These are phyloP conservation scores for Ogataea parapolymorpha DNA, from an alignment of 805 yeast genomes.

Conservation along the genomic window DNA sequence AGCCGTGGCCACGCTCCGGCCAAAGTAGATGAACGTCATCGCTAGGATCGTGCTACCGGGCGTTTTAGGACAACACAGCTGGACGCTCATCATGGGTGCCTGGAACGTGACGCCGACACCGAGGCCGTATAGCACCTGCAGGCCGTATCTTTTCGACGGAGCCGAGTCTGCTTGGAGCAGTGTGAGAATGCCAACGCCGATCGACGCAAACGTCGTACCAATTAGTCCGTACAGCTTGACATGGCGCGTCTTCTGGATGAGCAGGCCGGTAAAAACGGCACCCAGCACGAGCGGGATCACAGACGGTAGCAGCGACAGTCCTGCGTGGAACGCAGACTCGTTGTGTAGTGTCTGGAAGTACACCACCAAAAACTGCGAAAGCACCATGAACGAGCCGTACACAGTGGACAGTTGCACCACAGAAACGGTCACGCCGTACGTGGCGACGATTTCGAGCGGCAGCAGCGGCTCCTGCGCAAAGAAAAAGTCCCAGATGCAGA, in stretches of 20 bases:
- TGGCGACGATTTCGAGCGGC: conserved; percentile 35
- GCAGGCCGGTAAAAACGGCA: conserved; percentile 37
- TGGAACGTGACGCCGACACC: conserved; percentile 46
- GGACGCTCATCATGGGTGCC: conserved; percentile 40
- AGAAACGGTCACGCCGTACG: conserved; percentile 37
- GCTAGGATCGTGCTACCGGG: conserved; percentile 49
- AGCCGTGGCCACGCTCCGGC: conserved; percentile 45
- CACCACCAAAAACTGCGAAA: conserved; percentile 36
- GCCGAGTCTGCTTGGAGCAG: conserved; percentile 40
- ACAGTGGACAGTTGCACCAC: conserved; percentile 36
- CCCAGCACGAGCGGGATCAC: conserved; percentile 40
- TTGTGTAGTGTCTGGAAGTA: conserved; percentile 49
- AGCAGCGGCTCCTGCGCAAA: conserved; percentile 46
- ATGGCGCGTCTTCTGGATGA: conserved; percentile 36
- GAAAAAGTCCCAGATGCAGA: conserved; percentile 40
- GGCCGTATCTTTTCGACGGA: conserved; percentile 39
- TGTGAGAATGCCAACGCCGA: conserved; percentile 44
- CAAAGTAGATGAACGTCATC: conserved; percentile 43
- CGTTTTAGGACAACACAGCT: conserved; percentile 48
- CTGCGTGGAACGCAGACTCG: conserved; percentile 42
- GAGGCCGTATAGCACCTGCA: conserved; percentile 43
- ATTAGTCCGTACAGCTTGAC: conserved; percentile 41
- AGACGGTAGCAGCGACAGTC: conserved; percentile 42
- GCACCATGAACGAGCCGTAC: conserved; percentile 39
- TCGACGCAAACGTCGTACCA: conserved; percentile 35